Evolutionary conservation across 1,139 yeast species (phyloP), one percentile per base, ranked within the genome.

Genomic region (Yamadazyma sp.): DNA sequence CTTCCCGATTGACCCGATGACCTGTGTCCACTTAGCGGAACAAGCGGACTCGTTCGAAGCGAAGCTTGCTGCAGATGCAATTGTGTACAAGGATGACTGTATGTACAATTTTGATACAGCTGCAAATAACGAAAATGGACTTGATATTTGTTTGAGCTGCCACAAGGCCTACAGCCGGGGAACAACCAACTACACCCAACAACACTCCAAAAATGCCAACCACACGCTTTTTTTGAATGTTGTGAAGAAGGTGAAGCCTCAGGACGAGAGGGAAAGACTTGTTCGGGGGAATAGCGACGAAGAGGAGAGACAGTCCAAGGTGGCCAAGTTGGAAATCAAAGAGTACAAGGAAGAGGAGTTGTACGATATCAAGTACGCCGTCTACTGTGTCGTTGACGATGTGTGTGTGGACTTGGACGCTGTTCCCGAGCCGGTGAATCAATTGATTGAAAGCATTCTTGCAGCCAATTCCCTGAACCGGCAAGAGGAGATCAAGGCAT

Each of bases 101-200:
- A 82, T 83, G 71, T 87, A 75, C 64, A 81, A 85, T 37, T 88
- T 86, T 55, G 91, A 82, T 47, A 82, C 87, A 0, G 78, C 89
- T 17, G 83, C 80, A 43, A 80, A 82, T 55, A 66, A 61, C 37
- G 60, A 60, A 0, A 49, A 61, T 9, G 95, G 96, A 0, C 56
- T 88, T 16, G 94, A 85, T 55, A 80, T 87, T 17, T 88, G 95
- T 48, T 67, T 88, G 42, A 54, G 62, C 9, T 80, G 94, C 43
- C 85, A 73, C 56, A 75, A 75, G 39, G 80, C 89, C 1, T 84
- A 82, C 40, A 80, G 92, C 35, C 40, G 77, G 42, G 63, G 68
- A 2, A 70, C 65, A 16, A 64, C 72, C 38, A 67, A 79, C 46
- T 80, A 77, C 48, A 86, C 95, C 1, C 51, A 51, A 15, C 63